Percentiles rank a stretch among this genome's conserved stretches.
Conservation (phyloP, 768 basidiomycete species). For the Lactarius tabidus region DNA sequence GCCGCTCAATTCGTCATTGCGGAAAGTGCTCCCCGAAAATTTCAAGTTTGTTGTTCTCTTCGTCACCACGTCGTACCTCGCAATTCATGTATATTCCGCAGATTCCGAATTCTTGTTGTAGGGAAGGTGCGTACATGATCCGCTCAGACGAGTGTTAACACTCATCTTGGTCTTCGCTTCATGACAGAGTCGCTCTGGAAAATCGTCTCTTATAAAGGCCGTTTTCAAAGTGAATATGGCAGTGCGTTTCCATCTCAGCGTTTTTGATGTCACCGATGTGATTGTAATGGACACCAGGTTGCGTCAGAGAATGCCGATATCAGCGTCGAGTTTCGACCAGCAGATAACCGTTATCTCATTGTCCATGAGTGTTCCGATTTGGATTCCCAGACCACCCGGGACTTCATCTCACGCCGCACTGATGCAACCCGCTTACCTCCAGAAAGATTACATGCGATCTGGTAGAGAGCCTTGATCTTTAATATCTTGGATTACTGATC, state of each 20-base stretch:
- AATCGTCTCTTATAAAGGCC: conserved; percentile 10
- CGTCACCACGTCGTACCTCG: background rate
- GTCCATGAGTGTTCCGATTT: conserved; percentile 8
- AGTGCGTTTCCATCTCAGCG: background rate
- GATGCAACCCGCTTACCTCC: background rate
- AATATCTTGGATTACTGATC: background rate
- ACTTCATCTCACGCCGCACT: background rate
- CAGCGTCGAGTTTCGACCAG: background rate
- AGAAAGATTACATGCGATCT: conserved; percentile 12
- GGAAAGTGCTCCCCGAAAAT: background rate
- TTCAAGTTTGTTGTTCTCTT: background rate
- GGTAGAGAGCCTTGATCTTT: background rate
- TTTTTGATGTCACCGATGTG: background rate
- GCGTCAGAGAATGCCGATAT: background rate
- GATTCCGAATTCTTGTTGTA: conserved; percentile 16
- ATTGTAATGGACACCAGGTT: background rate
- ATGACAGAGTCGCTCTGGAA: conserved; percentile 7
- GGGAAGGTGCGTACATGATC: conserved; percentile 6
- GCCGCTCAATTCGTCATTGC: background rate
- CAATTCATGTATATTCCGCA: background rate
- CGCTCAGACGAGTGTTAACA: too few relatives aligned
- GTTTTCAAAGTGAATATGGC: conserved; percentile 7
- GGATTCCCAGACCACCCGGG: background rate
- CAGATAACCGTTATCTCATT: conserved; percentile 1
- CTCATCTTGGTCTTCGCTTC: background rate